Percentiles rank a stretch among this genome's conserved stretches.
Conservation (phyloP, 2,329 filamentous ascomycete species). For the Pseudogymnoascus sp. region DNA sequence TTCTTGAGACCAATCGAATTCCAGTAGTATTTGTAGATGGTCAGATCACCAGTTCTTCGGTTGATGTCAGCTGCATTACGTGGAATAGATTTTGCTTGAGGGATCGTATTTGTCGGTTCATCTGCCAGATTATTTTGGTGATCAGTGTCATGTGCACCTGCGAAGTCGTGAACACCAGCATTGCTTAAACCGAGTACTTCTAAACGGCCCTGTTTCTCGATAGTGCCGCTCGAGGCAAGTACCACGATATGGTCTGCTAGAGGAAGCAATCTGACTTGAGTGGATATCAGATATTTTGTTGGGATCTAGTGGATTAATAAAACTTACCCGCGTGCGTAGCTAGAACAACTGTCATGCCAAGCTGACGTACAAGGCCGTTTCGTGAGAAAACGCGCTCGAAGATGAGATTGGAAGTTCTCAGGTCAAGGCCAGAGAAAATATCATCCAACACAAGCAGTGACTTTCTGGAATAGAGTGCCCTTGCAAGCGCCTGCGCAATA, state of each 20-base stretch:
- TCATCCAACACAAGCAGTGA: slow-evolving; percentile 19
- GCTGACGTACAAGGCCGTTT: slow-evolving; percentile 14
- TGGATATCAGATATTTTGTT: background rate
- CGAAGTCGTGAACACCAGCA: background rate
- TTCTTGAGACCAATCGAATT: slow-evolving; percentile 8
- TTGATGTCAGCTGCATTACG: background rate
- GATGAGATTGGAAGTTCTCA: slow-evolving; percentile 14
- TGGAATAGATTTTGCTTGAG: background rate
- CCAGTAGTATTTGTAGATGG: slow-evolving; percentile 18
- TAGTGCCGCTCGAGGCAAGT: slow-evolving; percentile 25
- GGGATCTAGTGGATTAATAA: background rate
- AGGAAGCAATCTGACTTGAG: slow-evolving; percentile 16
- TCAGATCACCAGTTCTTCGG: slow-evolving; percentile 12
- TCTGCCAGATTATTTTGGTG: background rate
- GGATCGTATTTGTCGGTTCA: background rate
- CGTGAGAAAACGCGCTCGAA: slow-evolving; percentile 15
- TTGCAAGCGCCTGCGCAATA: slow-evolving; percentile 19
- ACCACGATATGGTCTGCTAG: slow-evolving; percentile 31
- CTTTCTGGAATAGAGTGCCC: slow-evolving; percentile 18
- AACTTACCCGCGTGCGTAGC: slow-evolving; percentile 20
- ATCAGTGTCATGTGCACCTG: background rate
- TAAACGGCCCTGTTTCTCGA: slow-evolving; percentile 29
- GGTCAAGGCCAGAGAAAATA: slow-evolving; percentile 20
- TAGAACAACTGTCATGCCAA: slow-evolving; percentile 29
- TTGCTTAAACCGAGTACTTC: slow-evolving; percentile 25